Percentiles rank a stretch among this genome's conserved stretches.
phyloP scores from a whole-genome alignment of 768 basidiomycete genomes.

The Mrakia blollopis region DNA sequence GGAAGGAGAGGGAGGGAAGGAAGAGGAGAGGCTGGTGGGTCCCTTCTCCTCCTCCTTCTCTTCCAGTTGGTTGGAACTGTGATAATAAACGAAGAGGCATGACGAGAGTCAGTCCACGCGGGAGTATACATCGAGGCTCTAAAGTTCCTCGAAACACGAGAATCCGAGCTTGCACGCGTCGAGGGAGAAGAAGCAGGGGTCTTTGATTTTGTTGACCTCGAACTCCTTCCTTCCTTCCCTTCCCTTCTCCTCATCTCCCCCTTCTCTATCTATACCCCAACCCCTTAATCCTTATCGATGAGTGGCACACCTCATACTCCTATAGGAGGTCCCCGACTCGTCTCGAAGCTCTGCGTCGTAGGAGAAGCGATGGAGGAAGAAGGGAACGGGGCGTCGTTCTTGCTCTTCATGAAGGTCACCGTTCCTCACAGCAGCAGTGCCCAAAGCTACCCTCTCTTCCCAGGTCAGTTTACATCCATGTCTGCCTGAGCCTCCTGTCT shows the following conservation, averaged over 20 bases:
- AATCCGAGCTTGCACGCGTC: too few relatives aligned
- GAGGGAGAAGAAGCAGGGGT: not conserved
- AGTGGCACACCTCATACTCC: conserved; percentile 1
- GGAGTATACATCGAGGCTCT: too few relatives aligned
- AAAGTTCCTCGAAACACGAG: too few relatives aligned
- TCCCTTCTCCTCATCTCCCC: not conserved
- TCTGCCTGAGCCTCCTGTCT: not conserved
- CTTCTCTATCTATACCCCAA: not conserved
- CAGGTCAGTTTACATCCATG: not conserved
- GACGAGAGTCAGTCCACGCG: not conserved
- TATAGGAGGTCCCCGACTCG: conserved; percentile 9
- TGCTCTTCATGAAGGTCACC: conserved; percentile 3
- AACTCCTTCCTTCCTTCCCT: not conserved
- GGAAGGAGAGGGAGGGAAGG: not conserved
- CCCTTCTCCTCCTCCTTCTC: not conserved
- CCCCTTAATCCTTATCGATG: not conserved
- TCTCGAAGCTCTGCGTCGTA: conserved; percentile 24
- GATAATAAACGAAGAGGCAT: not conserved
- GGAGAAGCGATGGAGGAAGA: conserved; percentile 4
- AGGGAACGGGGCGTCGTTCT: not conserved
- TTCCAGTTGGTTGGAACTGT: not conserved
- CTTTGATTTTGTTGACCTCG: too few relatives aligned
- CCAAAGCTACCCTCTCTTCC: conserved; percentile 26
- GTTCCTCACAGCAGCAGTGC: not conserved
- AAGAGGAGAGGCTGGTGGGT: not conserved